Evolutionary conservation across 441 rosid genomes (phyloP), one percentile per base, ranked within the genome.

Genomic region (Croton laevigatus): DNA sequence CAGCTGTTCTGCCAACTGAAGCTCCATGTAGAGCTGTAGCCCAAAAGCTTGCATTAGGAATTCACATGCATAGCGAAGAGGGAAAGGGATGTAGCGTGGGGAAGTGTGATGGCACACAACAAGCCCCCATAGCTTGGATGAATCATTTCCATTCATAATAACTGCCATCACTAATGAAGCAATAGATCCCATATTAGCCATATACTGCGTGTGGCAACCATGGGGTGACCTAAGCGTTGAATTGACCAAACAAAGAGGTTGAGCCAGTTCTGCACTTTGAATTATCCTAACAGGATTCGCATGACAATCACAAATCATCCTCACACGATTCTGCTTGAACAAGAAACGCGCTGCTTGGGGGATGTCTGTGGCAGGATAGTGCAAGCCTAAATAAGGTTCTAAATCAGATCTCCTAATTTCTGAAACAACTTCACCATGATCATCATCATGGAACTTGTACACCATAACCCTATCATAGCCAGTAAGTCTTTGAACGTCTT

Each of bases 401-500:
- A 93, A 80, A 82, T 93, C 91, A 53, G 91, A 83, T 75, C 92
- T 84, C 66, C 91, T 83, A 10, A 87, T 86, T 84, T 93, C 98
- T 0, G 97, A 89, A 16, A 93, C 79, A 64, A 90, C 91, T 78
- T 93, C 91, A 38, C 98, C 98, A 70, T 90, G 97, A 61, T 86
- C 91, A 81, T 90, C 97, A 53, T 87, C 95, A 73, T 93, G 97
- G 74, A 93, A 90, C 77, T 84, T 88, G 63, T 89, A 93, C 1
- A 88, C 86, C 97, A 93, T 93, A 40, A 93, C 93, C 72, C 98
- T 85, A 68, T 92, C 95, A 78, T 84, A 92, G 22, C 97, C 96
- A 0, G 93, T 89, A 53, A 90, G 88, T 65, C 83, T 86, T 63
- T 85, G 91, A 42, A 90, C 88, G 79, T 92, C 98, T 82, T 93